Conservation (phyloP, 257 asterid species). For the Verbena officinalis region DNA sequence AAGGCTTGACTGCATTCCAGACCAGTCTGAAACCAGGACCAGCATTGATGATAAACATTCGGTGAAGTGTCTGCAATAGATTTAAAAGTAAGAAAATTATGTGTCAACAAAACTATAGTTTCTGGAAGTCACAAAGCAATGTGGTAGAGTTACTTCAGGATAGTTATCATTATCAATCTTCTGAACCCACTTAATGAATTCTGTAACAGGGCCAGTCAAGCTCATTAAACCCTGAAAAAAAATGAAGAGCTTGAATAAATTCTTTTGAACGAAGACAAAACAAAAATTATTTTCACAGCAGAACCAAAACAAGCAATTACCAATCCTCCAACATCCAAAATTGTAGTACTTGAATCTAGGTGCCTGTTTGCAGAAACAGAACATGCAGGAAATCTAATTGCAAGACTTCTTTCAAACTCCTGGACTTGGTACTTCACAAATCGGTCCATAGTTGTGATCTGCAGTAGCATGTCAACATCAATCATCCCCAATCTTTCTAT, state of each 20-base stretch:
- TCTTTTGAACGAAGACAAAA: neutral
- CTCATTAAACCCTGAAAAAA: constrained; percentile 47
- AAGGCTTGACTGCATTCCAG: constrained; percentile 53
- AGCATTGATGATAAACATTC: constrained; percentile 57
- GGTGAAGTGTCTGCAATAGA: constrained; percentile 46
- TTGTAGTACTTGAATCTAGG: constrained; percentile 51
- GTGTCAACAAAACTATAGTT: constrained; percentile 3
- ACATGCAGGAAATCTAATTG: constrained; percentile 52
- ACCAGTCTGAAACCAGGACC: constrained; percentile 57
- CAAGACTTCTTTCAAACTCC: constrained; percentile 50
- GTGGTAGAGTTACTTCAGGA: constrained; percentile 44
- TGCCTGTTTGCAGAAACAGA: constrained; percentile 49
- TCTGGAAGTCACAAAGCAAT: neutral
- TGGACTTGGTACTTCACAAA: constrained; percentile 54
- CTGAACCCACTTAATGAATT: constrained; percentile 48
- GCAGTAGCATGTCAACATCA: constrained; percentile 45
- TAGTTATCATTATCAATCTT: constrained; percentile 52
- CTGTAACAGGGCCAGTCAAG: constrained; percentile 50
- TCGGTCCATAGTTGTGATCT: constrained; percentile 50
- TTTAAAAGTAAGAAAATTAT: constrained; percentile 3
- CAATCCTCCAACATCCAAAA: constrained; percentile 61
- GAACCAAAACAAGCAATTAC: constrained; percentile 29
- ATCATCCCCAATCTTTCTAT: constrained; percentile 52
- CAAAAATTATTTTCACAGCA: constrained; percentile 2
- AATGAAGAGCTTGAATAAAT: constrained; percentile 18